Base-by-base conservation (phyloP, 2,329 filamentous ascomycete genomes). In the Ceratocystis eucalypticola region DNA sequence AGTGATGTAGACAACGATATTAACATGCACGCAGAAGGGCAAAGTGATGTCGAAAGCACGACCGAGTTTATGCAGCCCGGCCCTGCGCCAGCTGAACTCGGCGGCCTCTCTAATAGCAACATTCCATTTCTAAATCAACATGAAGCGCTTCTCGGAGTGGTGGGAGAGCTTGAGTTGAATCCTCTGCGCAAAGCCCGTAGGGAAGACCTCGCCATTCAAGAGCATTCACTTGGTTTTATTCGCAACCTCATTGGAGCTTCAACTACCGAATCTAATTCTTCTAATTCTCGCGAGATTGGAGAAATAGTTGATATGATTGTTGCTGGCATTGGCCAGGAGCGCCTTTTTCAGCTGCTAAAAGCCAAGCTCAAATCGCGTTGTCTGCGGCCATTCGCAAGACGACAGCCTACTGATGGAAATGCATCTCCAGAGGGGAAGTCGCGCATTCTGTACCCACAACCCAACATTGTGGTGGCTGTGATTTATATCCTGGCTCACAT, bases 291-390 rank as follows among this genome's bases (percentile, higher is more conserved):
- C 64, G 82, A 82, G 67, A 83, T 81, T 33, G 79, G 82, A 2
- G 82, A 85, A 65, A 93, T 96, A 84, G 91, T 96, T 69, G 91
- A 96, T 72, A 86, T 89, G 71, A 76, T 97, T 25, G 87, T 97
- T 72, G 82, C 79, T 67, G 82, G 86, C 66, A 80, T 96, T 61
- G 89, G 90, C 1, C 83, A 89, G 72, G 84, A 90, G 67, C 82
- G 87, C 48, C 80, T 97, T 65, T 93, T 96, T 71, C 85, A 88
- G 62, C 88, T 96, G 46, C 78, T 99, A 59, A 83, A 87, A 12
- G 84, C 87, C 33, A 96, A 96, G 75, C 79, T 97, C 44, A 83
- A 84, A 50, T 80, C 86, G 4, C 82, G 80, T 72, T 74, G 82
- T 61, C 75, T 85, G 46, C 80, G 82, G 68, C 80, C 80, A 0